Conservation (phyloP, 2,329 filamentous ascomycete genomes). For the Curvularia lunata region DNA sequence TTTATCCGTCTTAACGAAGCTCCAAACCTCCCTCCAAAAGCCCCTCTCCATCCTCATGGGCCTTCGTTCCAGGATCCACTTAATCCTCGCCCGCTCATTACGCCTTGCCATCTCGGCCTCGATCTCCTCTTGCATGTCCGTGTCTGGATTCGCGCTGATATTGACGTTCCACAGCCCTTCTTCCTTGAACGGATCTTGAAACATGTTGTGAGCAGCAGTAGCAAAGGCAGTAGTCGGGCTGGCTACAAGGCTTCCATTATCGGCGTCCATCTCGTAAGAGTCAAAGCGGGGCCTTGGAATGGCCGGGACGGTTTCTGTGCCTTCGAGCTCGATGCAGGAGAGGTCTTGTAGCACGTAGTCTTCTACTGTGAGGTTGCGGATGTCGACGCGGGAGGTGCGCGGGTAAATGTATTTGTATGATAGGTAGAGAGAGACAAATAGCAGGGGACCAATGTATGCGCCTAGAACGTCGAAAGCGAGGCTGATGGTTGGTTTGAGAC, state of each 20-base stretch:
- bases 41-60: constrained; percentile 21
- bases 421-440: constrained; percentile 27
- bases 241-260: constrained; percentile 2
- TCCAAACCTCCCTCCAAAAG: constrained; percentile 32
- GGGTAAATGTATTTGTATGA: constrained; percentile 29
- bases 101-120: constrained; percentile 19
- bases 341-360: constrained; percentile 30
- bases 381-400: constrained; percentile 21
- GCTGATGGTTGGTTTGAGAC: constrained; percentile 21
- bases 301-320: constrained; percentile 3
- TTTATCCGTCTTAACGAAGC: constrained; percentile 30
- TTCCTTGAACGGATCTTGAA: constrained; percentile 10
- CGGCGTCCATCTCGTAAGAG: constrained; percentile 18
- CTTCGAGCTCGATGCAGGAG: constrained; percentile 23
- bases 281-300: constrained; percentile 8
- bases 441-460: constrained; percentile 32
- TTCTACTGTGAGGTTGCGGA: constrained; percentile 24
- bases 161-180: background rate
- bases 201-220: background rate
- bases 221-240: background rate
- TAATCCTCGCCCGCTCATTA: constrained; percentile 18
- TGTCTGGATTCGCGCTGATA: constrained; percentile 14
- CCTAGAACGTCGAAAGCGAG: constrained; percentile 35
- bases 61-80: constrained; percentile 20
- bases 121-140: constrained; percentile 21